These are phyloP conservation scores for Heimioporus sp. DNA, from an alignment of 768 basidiomycete genomes.

Conservation along the genomic window DNA sequence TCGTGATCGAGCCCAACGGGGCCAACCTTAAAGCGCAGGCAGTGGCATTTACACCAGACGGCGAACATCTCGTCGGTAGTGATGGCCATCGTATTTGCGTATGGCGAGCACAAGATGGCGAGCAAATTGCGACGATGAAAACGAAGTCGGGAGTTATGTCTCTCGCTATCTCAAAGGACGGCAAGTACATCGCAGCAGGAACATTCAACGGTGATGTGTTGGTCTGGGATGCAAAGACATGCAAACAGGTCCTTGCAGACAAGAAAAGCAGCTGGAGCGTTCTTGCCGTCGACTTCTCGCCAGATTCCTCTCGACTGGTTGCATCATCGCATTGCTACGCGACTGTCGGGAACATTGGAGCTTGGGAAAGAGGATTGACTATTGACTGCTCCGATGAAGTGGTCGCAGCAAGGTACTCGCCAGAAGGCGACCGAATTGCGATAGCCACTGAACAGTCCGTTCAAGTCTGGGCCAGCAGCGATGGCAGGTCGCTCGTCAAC, in stretches of 20 bases:
- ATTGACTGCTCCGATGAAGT: no score
- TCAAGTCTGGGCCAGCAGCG: neutral
- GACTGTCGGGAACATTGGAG: neutral
- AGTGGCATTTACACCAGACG: neutral
- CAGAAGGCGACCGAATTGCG: neutral
- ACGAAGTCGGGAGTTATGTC: no score
- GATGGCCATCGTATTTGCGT: neutral
- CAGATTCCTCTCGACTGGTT: no score
- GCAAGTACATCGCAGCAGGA: constrained; percentile 3
- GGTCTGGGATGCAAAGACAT: no score
- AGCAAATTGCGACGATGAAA: no score
- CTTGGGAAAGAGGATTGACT: no score
- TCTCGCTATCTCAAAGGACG: neutral
- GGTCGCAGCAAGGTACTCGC: no score
- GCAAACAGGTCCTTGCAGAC: no score
- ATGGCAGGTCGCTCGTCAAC: neutral
- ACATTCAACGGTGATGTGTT: neutral
- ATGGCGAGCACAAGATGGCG: constrained; percentile 2
- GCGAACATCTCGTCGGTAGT: neutral
- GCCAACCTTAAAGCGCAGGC: neutral
- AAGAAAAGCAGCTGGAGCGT: neutral
- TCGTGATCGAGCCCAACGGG: neutral
- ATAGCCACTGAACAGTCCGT: neutral
- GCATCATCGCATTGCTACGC: neutral
- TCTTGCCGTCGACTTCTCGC: neutral